Conservation (phyloP, 169 alveolate genomes). For the Cryptosporidium ubiquitum region DNA sequence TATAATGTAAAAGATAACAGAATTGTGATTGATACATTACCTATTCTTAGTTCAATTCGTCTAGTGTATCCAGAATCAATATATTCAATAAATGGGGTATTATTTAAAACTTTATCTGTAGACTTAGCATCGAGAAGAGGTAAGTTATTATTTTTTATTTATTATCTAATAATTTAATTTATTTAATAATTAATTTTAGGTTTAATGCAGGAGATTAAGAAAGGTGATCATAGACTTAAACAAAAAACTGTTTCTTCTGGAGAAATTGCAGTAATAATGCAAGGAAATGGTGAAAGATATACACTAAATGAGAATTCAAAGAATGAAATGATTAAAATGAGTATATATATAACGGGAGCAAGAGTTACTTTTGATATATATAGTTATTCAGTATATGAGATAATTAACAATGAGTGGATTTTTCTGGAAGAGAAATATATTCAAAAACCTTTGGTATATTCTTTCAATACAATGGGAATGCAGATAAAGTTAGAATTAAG, state of each 20-base stretch:
- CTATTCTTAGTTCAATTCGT: constrained; percentile 34
- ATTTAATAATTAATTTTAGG: constrained; percentile 17
- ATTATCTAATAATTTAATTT: neutral
- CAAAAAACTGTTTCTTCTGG: constrained; percentile 60
- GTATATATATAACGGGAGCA: constrained; percentile 35
- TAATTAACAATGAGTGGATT: constrained; percentile 46
- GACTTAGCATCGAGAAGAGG: constrained; percentile 45
- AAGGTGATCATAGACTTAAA: constrained; percentile 30
- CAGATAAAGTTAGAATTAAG: constrained; percentile 17
- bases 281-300: constrained; percentile 53
- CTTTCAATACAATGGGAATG: constrained; percentile 70
- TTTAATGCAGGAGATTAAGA: neutral
- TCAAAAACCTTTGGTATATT: constrained; percentile 37
- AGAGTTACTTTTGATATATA: constrained; percentile 45
- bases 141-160: neutral
- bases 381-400: constrained; percentile 16
- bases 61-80: constrained; percentile 54
- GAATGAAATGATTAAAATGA: neutral
- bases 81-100: constrained; percentile 49
- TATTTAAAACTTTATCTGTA: constrained; percentile 12
- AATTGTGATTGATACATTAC: constrained; percentile 30
- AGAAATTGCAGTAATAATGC: constrained; percentile 51
- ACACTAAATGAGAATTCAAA: neutral
- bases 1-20: constrained; percentile 7
- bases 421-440: constrained; percentile 47